Evolutionary conservation across 2,329 filamentous ascomycete species (phyloP).

Genomic region (Biscogniauxia marginata): DNA sequence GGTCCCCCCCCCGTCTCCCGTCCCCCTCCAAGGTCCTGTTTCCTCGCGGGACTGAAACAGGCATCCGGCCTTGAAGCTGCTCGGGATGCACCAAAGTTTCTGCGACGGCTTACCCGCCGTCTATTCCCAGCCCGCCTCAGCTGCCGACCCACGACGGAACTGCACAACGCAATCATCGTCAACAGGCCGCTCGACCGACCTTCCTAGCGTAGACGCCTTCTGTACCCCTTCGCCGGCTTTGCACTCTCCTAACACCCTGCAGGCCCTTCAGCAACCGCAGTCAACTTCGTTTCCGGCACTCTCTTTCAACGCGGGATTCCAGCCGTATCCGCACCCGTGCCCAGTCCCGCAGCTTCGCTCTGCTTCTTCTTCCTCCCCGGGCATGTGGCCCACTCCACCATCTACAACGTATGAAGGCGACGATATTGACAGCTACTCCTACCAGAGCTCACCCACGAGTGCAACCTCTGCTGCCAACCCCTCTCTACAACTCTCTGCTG

Average conservation of each 20-base stretch:
- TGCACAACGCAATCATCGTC: constrained; percentile 23
- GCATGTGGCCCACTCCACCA: constrained; percentile 38
- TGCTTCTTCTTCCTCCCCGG: constrained; percentile 22
- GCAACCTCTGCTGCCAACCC: constrained; percentile 8
- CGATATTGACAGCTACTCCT: constrained; percentile 39
- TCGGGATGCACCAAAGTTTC: constrained; percentile 22
- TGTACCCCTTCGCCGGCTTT: constrained; percentile 19
- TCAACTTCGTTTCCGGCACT: constrained; percentile 1
- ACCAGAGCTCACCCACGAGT: constrained; percentile 33
- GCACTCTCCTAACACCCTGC: constrained; percentile 16
- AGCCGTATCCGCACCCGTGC: constrained; percentile 6
- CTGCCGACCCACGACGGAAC: constrained; percentile 13
- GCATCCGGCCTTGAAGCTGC: constrained; percentile 6
- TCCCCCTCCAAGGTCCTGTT: not conserved
- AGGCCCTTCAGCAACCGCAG: constrained; percentile 9
- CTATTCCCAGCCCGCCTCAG: constrained; percentile 14
- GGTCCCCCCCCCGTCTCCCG: not conserved
- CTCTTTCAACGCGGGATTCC: constrained; percentile 15
- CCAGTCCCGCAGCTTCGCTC: constrained; percentile 17
- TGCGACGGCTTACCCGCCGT: constrained; percentile 26
- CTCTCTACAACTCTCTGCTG: constrained; percentile 3
- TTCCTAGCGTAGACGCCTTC: constrained; percentile 10
- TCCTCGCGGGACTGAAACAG: constrained; percentile 3
- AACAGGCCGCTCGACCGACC: constrained; percentile 12
- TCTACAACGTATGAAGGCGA: constrained; percentile 35